These are phyloP conservation scores for Monosporozyma solicola DNA, from an alignment of 805 yeast species.

Conservation along the genomic window DNA sequence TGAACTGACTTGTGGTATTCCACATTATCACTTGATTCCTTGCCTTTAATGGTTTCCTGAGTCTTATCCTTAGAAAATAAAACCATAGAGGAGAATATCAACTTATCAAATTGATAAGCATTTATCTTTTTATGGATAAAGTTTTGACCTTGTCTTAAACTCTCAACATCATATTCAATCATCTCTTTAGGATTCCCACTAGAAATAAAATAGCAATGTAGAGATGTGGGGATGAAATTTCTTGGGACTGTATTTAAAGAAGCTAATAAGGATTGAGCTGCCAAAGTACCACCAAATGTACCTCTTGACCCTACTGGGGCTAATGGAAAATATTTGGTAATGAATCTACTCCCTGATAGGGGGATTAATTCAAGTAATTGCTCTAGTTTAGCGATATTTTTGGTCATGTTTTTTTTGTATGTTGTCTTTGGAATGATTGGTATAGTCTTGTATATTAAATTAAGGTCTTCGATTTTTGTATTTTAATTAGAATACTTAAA, in stretches of 20 bases:
- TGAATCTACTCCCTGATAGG: constrained; percentile 14
- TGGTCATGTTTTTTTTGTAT: not conserved
- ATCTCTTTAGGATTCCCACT: constrained; percentile 42
- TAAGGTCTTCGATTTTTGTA: not conserved
- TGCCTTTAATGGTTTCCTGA: not conserved
- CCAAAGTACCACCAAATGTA: constrained; percentile 61
- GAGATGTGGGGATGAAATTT: constrained; percentile 45
- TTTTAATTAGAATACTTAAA: not conserved
- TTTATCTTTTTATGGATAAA: constrained; percentile 45
- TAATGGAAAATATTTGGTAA: constrained; percentile 15
- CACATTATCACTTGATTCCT: not conserved
- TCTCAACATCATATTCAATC: constrained; percentile 45
- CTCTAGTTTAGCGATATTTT: constrained; percentile 10
- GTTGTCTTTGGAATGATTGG: not conserved
- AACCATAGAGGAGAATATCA: constrained; percentile 45
- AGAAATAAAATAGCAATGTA: constrained; percentile 52
- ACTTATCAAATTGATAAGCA: constrained; percentile 44
- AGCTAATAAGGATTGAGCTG: constrained; percentile 57
- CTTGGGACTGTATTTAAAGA: constrained; percentile 44
- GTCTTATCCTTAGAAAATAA: constrained; percentile 30
- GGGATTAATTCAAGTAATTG: constrained; percentile 16
- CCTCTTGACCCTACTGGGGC: constrained; percentile 52
- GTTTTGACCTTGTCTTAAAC: constrained; percentile 44
- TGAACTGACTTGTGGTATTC: not conserved
- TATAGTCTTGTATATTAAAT: not conserved